A percentile compares a stretch with the other conserved stretches of the same genome.
Conservation (phyloP, 2,329 filamentous ascomycete species). For the Cercospora sp. region DNA sequence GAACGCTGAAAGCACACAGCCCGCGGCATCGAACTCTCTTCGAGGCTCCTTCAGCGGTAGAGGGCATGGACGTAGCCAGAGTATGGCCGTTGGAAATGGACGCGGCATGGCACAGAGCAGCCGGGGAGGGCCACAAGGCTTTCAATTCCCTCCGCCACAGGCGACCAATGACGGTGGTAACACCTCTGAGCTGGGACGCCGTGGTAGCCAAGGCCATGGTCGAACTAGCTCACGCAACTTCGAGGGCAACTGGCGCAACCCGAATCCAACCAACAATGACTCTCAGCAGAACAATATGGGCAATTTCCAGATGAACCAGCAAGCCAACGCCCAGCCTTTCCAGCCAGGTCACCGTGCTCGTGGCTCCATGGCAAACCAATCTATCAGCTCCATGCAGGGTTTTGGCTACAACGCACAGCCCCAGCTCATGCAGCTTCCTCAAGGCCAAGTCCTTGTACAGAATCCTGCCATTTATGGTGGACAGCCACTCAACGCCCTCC, state of each 20-base stretch:
- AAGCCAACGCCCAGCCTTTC: slow-evolving; percentile 70
- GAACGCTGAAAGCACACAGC: slow-evolving; percentile 37
- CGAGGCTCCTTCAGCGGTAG: slow-evolving; percentile 43
- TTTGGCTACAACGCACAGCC: slow-evolving; percentile 87
- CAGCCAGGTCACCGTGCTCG: slow-evolving; percentile 89
- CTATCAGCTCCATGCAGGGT: slow-evolving; percentile 75
- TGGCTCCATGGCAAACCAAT: slow-evolving; percentile 76
- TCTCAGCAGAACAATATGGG: slow-evolving; percentile 54
- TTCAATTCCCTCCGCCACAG: slow-evolving; percentile 61
- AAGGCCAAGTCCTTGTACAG: slow-evolving; percentile 80
- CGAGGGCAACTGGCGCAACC: slow-evolving; percentile 96
- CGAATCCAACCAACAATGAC: slow-evolving; percentile 52
- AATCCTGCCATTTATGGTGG: slow-evolving; percentile 75
- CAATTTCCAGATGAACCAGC: slow-evolving; percentile 69
- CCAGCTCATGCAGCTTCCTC: slow-evolving; percentile 80
- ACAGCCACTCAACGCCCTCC: slow-evolving; percentile 85
- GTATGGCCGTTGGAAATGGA: slow-evolving; percentile 74
- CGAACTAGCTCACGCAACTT: slow-evolving; percentile 89
- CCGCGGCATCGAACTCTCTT: slow-evolving; percentile 31
- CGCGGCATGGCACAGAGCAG: slow-evolving; percentile 61
- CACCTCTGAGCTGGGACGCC: slow-evolving; percentile 67
- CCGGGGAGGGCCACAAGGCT: slow-evolving; percentile 66
- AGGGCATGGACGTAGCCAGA: slow-evolving; percentile 73
- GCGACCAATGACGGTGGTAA: slow-evolving; percentile 55
- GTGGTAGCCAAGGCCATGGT: slow-evolving; percentile 75